Conservation (phyloP, 176 grass and related monocot species). For the Ensete glaucum region DNA sequence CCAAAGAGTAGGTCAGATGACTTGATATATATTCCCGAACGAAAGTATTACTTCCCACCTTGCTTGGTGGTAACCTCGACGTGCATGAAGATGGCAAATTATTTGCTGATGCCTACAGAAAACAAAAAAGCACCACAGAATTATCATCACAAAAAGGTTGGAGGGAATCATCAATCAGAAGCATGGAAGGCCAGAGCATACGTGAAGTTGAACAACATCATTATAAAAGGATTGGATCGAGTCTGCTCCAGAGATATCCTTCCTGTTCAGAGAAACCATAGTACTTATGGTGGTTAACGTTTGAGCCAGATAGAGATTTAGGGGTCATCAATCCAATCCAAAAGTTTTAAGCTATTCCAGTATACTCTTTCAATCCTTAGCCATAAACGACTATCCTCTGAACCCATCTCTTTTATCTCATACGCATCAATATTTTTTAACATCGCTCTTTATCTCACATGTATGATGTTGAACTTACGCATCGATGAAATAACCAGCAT, state of each 20-base stretch:
- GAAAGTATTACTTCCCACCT: constrained; percentile 30
- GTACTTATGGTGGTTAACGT: too few relatives aligned
- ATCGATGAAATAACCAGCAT: constrained; percentile 86
- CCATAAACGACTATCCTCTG: too few relatives aligned
- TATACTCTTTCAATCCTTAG: too few relatives aligned
- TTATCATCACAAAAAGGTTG: neutral
- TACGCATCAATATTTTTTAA: too few relatives aligned
- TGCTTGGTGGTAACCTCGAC: constrained; percentile 57
- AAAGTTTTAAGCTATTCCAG: too few relatives aligned
- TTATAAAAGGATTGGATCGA: constrained; percentile 34
- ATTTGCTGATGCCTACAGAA: constrained; percentile 46
- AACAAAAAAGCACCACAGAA: neutral
- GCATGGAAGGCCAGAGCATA: constrained; percentile 5
- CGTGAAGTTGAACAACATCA: constrained; percentile 39
- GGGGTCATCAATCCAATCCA: neutral
- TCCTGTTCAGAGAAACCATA: constrained; percentile 23
- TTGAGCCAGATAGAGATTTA: too few relatives aligned
- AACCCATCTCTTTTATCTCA: too few relatives aligned
- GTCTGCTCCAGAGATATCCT: constrained; percentile 44
- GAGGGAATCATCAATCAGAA: neutral
- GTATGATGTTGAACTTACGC: constrained; percentile 29
- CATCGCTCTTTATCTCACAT: too few relatives aligned
- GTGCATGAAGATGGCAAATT: constrained; percentile 78
- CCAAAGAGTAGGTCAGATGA: neutral
- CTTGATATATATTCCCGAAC: neutral